Evolutionary conservation across 2,329 filamentous ascomycete species (phyloP).

Genomic region (Penicillium sp.): DNA sequence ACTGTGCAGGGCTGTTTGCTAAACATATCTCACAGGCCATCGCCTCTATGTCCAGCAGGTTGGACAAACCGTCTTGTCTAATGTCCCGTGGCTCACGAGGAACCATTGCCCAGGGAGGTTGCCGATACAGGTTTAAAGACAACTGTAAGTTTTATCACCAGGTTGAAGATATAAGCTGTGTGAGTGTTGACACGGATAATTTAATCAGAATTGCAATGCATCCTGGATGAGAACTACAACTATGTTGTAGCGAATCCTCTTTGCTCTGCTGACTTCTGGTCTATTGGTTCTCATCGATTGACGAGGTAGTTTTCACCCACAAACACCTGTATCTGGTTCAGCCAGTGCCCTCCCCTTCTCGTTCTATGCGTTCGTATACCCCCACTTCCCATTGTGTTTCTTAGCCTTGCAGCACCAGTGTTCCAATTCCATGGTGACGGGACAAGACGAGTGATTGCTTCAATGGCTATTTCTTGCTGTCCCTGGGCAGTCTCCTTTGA

Average conservation of each 20-base stretch:
- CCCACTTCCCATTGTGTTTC: neutral
- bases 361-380: neutral
- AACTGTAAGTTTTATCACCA: neutral
- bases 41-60: slow-evolving; percentile 75
- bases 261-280: neutral
- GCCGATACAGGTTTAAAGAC: neutral
- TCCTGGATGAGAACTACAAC: neutral
- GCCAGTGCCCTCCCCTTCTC: neutral
- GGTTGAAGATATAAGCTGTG: neutral
- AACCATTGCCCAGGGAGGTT: slow-evolving; percentile 44
- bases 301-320: neutral
- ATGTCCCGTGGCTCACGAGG: slow-evolving; percentile 66
- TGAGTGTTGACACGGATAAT: neutral
- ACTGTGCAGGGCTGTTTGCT: neutral
- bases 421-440: slow-evolving; percentile 1
- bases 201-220: neutral
- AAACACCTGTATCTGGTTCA: neutral
- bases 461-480: neutral
- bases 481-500: neutral
- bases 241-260: neutral
- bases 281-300: neutral
- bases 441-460: slow-evolving; percentile 1
- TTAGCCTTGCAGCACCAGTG: neutral
- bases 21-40: slow-evolving; percentile 49
- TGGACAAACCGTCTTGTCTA: slow-evolving; percentile 65